These are phyloP conservation scores for Eremothecium coryli DNA, from an alignment of 1,139 yeast species.

Conservation along the genomic window DNA sequence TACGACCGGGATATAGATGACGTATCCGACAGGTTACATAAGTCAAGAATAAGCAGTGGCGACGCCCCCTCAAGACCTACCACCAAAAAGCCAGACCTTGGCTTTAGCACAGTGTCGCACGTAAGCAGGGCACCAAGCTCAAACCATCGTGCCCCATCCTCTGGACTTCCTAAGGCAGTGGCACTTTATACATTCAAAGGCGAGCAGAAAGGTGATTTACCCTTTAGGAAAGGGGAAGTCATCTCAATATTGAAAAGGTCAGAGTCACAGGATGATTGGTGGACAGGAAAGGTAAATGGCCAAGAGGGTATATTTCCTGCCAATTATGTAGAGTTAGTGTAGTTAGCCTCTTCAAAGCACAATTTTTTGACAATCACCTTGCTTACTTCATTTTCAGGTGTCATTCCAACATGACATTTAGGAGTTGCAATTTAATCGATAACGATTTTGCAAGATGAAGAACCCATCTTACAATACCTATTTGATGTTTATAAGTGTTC, in stretches of 20 bases:
- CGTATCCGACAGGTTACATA: conserved; percentile 30
- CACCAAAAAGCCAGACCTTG: conserved; percentile 45
- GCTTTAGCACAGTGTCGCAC: conserved; percentile 9
- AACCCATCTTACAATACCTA: too few species aligned
- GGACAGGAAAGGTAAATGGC: conserved; percentile 89
- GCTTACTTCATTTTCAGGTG: too few species aligned
- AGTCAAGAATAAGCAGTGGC: conserved; percentile 21
- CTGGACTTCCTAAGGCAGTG: conserved; percentile 65
- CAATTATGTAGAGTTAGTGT: conserved; percentile 81
- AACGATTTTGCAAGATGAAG: too few species aligned
- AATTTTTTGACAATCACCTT: too few species aligned
- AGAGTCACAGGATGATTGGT: conserved; percentile 91
- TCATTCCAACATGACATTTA: too few species aligned
- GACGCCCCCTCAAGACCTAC: conserved; percentile 35
- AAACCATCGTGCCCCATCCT: conserved; percentile 20
- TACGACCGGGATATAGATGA: conserved; percentile 36
- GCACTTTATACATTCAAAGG: conserved; percentile 86
- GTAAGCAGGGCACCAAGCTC: background rate
- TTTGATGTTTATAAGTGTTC: too few species aligned
- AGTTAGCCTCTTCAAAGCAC: conserved; percentile 7
- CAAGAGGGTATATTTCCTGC: conserved; percentile 93
- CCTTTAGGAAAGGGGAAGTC: conserved; percentile 93
- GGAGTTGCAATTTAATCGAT: too few species aligned
- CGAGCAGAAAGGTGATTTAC: conserved; percentile 82
- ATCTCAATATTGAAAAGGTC: conserved; percentile 78